Evolutionary conservation across 1,284 basidiomycete genomes (phyloP).

Genomic region (Ustilago sp.): DNA sequence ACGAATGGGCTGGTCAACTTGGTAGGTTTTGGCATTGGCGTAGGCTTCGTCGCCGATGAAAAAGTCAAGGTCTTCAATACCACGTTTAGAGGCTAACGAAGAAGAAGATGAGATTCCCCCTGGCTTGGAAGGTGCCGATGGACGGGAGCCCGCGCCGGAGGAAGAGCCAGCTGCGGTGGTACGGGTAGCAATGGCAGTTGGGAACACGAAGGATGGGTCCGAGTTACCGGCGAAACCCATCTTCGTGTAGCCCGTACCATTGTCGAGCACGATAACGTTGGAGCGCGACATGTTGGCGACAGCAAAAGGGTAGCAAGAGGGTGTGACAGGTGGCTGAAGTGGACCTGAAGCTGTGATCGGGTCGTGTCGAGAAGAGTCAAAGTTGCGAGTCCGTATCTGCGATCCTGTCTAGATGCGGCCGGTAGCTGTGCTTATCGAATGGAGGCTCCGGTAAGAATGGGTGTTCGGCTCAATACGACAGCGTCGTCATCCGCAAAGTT

Average conservation of each 20-base stretch:
- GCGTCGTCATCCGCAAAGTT: not conserved
- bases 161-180: slow-evolving; percentile 51
- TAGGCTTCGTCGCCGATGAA: slow-evolving; percentile 99
- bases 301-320: not conserved
- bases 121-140: slow-evolving; percentile 84
- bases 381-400: not conserved
- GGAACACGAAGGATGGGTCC: slow-evolving; percentile 85
- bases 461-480: not conserved
- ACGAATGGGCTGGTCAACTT: slow-evolving; percentile 94
- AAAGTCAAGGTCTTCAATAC: slow-evolving; percentile 99
- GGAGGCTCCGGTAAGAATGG: not conserved
- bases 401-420: not conserved
- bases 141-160: slow-evolving; percentile 72
- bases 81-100: slow-evolving; percentile 86
- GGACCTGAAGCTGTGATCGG: not conserved
- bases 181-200: slow-evolving; percentile 68
- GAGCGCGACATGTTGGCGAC: slow-evolving; percentile 62
- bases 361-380: not conserved
- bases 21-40: slow-evolving; percentile 89
- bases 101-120: slow-evolving; percentile 62
- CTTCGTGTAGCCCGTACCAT: slow-evolving; percentile 97
- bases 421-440: not conserved
- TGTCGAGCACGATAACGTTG: slow-evolving; percentile 75
- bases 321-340: not conserved
- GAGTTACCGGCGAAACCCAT: slow-evolving; percentile 99